Evolutionary conservation across 1,284 basidiomycete species (phyloP).

Genomic region (Ceratobasidium sp.): DNA sequence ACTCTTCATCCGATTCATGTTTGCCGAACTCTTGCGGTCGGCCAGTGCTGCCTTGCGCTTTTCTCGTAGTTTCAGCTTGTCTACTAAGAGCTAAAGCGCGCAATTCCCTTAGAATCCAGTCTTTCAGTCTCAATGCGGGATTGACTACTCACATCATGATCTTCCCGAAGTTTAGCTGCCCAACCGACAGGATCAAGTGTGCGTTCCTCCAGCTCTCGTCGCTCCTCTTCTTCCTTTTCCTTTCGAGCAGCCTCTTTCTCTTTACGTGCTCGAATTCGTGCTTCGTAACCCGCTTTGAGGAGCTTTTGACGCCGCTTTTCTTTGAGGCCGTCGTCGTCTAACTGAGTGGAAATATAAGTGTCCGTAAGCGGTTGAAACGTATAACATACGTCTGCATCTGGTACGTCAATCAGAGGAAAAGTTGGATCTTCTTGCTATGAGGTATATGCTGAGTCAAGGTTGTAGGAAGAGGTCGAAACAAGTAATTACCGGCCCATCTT

Average conservation of each 20-base stretch:
- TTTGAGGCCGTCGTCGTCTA: conserved; percentile 92
- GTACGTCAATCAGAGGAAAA: conserved; percentile 89
- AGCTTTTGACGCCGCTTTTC: conserved; percentile 95
- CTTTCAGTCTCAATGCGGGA: too few relatives aligned
- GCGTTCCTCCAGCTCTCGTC: conserved; percentile 80
- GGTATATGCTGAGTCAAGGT: not conserved
- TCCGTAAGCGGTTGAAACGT: not conserved
- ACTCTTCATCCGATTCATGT: conserved; percentile 96
- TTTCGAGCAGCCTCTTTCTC: conserved; percentile 89
- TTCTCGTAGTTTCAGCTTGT: conserved; percentile 84
- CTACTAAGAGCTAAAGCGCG: conserved; percentile 78
- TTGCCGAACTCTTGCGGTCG: conserved; percentile 92
- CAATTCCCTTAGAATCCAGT: too few relatives aligned
- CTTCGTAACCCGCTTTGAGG: conserved; percentile 95
- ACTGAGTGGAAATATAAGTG: conserved; percentile 51
- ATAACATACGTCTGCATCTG: conserved; percentile 77
- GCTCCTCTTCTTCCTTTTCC: conserved; percentile 75
- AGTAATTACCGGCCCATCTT: conserved; percentile 56
- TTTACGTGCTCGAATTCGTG: conserved; percentile 80
- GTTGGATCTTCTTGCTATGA: conserved; percentile 73
- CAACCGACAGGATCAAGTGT: conserved; percentile 74
- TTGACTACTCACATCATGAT: conserved; percentile 77
- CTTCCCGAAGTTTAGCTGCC: conserved; percentile 70
- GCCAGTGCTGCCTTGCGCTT: conserved; percentile 83
- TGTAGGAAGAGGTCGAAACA: conserved; percentile 56